phyloP scores from a whole-genome alignment of 2,329 filamentous ascomycete species.

The Coniochaeta ligniaria region DNA sequence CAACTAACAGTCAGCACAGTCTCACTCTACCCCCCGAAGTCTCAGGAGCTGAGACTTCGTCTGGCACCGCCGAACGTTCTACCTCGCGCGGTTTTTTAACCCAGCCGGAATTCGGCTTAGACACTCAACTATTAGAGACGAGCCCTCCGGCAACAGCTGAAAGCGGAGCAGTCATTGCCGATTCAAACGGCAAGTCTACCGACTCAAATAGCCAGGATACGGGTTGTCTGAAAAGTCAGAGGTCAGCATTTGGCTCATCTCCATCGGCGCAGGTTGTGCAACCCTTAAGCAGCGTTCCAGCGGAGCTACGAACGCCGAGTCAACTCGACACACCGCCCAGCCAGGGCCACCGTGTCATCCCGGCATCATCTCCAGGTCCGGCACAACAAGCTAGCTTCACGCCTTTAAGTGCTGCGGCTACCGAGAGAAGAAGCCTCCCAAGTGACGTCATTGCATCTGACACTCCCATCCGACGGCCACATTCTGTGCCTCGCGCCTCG shows the following conservation, averaged over 20 bases:
- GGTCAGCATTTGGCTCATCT: no score
- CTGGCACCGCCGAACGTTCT: not conserved
- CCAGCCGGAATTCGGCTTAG: slow-evolving; percentile 6
- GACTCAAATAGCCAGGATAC: not conserved
- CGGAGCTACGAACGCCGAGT: not conserved
- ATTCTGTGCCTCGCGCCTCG: not conserved
- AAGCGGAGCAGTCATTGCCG: not conserved
- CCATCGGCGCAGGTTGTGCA: not conserved
- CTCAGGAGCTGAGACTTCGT: not conserved
- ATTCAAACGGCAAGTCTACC: not conserved
- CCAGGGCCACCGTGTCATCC: not conserved
- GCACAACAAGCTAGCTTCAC: not conserved
- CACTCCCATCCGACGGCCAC: not conserved
- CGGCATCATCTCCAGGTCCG: not conserved
- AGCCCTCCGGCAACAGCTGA: not conserved
- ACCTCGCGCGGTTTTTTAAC: slow-evolving; percentile 6
- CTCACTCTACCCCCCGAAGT: not conserved
- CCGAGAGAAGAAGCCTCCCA: not conserved
- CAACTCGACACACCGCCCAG: not conserved
- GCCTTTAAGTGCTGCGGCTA: not conserved
- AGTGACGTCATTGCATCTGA: not conserved
- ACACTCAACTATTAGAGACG: not conserved
- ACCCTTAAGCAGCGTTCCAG: not conserved
- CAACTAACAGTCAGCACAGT: not conserved
- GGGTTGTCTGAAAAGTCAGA: not conserved